Percentiles rank a stretch among this genome's conserved stretches.
phyloP scores from a whole-genome alignment of 805 yeast genomes.

The Hanseniaspora pseudoguilliermondii region DNA sequence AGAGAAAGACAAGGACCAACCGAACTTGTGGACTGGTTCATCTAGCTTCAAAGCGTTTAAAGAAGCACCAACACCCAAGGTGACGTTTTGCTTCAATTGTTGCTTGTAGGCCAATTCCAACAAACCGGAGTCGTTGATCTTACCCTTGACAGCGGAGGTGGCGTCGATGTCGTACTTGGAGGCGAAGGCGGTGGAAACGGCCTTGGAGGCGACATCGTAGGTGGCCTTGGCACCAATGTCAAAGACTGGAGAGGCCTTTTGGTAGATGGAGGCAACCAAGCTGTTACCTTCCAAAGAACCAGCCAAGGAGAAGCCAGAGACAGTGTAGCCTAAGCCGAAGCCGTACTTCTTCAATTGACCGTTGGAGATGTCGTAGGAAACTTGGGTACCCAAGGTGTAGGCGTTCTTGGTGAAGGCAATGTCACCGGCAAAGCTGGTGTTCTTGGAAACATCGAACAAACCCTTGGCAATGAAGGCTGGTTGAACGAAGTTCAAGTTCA shows the following conservation, averaged over 20 bases:
- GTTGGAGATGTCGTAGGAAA: conserved; percentile 86
- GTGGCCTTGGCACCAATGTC: conserved; percentile 98
- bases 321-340: conserved; percentile 84
- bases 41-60: conserved; percentile 89
- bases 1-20: conserved; percentile 84
- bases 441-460: conserved; percentile 87
- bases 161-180: conserved; percentile 85
- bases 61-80: conserved; percentile 92
- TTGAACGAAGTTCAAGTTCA: conserved; percentile 83
- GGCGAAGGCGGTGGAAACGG: conserved; percentile 88
- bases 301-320: conserved; percentile 65
- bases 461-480: conserved; percentile 89
- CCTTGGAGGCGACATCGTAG: conserved; percentile 64
- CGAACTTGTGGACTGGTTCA: conserved; percentile 96
- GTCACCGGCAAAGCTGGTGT: conserved; percentile 92
- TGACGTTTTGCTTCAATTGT: conserved; percentile 89
- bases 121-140: conserved; percentile 90
- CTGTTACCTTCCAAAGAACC: conserved; percentile 71
- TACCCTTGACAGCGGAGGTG: conserved; percentile 86
- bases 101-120: conserved; percentile 91
- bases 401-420: conserved; percentile 91
- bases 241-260: conserved; percentile 77
- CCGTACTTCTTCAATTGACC: conserved; percentile 92
- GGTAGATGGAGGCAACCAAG: conserved; percentile 91
- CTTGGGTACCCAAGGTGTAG: conserved; percentile 91